Base-by-base conservation (phyloP, 2,329 filamentous ascomycete genomes). In the Pseudogymnoascus sp. region DNA sequence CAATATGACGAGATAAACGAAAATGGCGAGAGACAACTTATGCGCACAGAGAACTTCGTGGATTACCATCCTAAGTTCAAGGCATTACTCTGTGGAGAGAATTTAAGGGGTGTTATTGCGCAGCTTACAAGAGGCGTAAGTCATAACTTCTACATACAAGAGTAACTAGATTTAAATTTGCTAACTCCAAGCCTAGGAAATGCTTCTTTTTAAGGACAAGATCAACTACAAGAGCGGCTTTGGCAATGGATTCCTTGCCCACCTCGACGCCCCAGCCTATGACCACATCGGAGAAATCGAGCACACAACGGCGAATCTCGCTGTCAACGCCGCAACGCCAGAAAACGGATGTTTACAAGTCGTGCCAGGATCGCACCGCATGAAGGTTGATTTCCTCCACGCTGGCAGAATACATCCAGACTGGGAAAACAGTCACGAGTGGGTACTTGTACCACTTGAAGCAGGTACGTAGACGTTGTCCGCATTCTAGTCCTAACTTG, bases 201-300 rank as follows among this genome's bases (percentile, higher is more conserved):
- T 73, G 70, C 64, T 72, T 21, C 70, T 73, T 21, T 73, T 73
- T 67, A 73, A 73, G 65, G 72, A 73, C 60, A 73, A 73, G 63
- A 73, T 73, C 67, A 73, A 73, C 64, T 73, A 74, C 66, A 74
- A 73, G 54, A 67, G 69, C 37, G 66, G 71, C 10, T 62, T 64
- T 34, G 72, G 71, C 11, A 73, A 74, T 59, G 72, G 72, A 12
- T 74, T 74, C 65, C 68, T 68, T 16, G 70, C 71, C 4, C 72
- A 73, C 54, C 67, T 73, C 2, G 72, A 73, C 64, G 70, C 71
- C 47, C 72, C 70, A 7, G 72, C 72, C 18, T 74, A 74, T 60
- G 69, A 72, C 63, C 72, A 73, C 61, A 73, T 73, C 62, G 69
- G 69, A 21, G 67, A 67, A 26, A 73, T 73, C 45, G 69, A 71